Evolutionary conservation across 176 grass and related monocot genomes (phyloP), one percentile per base, ranked within the genome.

Genomic region (Chloris gayana): DNA sequence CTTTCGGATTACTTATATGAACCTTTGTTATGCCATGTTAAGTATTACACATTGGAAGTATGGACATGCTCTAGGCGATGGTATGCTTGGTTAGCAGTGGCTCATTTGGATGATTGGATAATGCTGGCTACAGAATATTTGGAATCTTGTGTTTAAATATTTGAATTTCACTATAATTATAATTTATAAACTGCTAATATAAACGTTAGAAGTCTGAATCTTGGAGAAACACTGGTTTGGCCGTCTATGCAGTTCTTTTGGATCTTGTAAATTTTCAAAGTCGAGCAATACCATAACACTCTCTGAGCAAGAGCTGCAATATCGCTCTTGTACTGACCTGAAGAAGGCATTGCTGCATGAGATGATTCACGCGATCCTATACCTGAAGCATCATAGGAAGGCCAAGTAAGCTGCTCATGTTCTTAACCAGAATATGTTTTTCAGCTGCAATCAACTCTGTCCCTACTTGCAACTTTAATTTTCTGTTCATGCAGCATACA

Each of bases 341-440:
- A 97, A 97, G 67, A 94, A 88, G 1, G 86, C 83, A 42, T 75
- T 97, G 80, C 78, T 94, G 74, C 94, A 94, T 94, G 76, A 90
- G 64, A 97, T 97, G 94, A 97, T 97, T 78, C 91, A 97, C 67
- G 94, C 94, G 67, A 87, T 90, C 83, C 46, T 97, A 62, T 92
- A 78, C 53, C 21, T 94, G 42, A 86, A 82, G 27, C 54, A 64
- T 46, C 73, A 70, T 1, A 60, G 22, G 31, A 81, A 14, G 22
- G 13, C 33, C 25, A 4, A 59, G 94, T 92, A 89, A 93, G 37
- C 69, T 70, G 56, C 41, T 74, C 14, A 0, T 41, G 17, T 82
- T 35, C 41, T 80, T 59, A 86, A 60, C 33, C 49, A 49, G 13
- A 58, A 56, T 24, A 0, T 47, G 45, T 56, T 11, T 30, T 67